Evolutionary conservation across 108 stramenopile genomes (phyloP), one percentile per base, ranked within the genome.

Genomic region (Cyclostephanos tholiformis): DNA sequence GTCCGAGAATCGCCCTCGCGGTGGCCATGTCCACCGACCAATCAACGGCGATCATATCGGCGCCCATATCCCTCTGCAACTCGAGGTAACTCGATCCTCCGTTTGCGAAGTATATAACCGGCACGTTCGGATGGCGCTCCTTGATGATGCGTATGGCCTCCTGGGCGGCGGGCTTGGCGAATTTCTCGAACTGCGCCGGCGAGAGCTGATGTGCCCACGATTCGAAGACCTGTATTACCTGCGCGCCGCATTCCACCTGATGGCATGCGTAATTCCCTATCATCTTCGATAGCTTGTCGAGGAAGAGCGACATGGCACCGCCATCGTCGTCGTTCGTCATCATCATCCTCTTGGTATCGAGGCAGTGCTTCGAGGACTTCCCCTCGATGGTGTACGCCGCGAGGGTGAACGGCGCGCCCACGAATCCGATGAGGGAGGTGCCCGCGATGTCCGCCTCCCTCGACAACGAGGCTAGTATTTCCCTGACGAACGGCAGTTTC

Each of bases 191-290:
- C 56, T 84, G 72, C 13, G 71, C 63, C 9, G 97, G 97, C 39
- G 81, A 82, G 52, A 98, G 60, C 68, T 98, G 97, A 80, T 98
- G 97, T 20, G 98, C 98, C 96, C 96, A 98, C 32, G 88, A 90
- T 84, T 99, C 99, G 82, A 99, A 99, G 4, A 99, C 89, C 83
- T 99, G 98, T 70, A 99, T 89, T 20, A 98, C 96, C 75, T 98
- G 94, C 1, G 98, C 99, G 13, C 99, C 99, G 59, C 90, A 92
- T 50, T 97, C 97, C 30, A 98, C 94, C 85, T 99, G 97, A 80
- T 97, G 93, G 58, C 91, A 90, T 16, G 93, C 97, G 73, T 98
- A 98, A 32, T 92, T 75, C 4, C 96, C 96, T 71, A 97, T 87
- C 88, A 93, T 92, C 9, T 82, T 78, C 27, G 97, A 94, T 50